These are phyloP conservation scores for Cordyceps cateniannulata DNA, from an alignment of 2,329 filamentous ascomycete genomes.

Conservation along the genomic window DNA sequence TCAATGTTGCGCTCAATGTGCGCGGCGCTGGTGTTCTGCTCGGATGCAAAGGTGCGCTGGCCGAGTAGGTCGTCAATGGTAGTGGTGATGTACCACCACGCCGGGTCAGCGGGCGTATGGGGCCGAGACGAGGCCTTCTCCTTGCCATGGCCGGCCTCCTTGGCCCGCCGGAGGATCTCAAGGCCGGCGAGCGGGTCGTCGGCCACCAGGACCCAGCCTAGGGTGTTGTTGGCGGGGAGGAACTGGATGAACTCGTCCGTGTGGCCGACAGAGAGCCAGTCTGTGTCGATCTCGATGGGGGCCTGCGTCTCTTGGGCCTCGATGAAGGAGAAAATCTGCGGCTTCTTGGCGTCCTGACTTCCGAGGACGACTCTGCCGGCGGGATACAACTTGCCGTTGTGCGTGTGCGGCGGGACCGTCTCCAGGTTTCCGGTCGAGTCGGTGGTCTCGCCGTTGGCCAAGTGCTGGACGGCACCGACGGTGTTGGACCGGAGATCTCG, in stretches of 20 bases:
- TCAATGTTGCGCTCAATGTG: conserved; percentile 20
- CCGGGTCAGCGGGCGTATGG: not conserved
- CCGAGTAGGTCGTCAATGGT: conserved; percentile 14
- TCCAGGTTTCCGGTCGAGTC: conserved; percentile 9
- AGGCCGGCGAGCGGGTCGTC: conserved; percentile 20
- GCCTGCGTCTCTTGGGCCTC: conserved; percentile 28
- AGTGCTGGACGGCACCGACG: conserved; percentile 1
- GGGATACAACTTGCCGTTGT: not conserved
- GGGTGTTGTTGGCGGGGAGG: conserved; percentile 18
- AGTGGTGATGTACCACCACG: conserved; percentile 10
- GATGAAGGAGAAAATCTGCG: conserved; percentile 23
- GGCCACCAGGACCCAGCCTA: conserved; percentile 20
- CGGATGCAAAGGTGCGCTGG: conserved; percentile 9
- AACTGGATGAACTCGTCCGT: conserved; percentile 26
- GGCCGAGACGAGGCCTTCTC: conserved; percentile 16
- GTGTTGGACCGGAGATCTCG: conserved; percentile 1
- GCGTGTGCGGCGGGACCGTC: not conserved
- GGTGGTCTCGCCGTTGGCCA: not conserved
- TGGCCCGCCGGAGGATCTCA: conserved; percentile 16
- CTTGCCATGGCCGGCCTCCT: conserved; percentile 15
- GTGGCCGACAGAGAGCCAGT: conserved; percentile 22
- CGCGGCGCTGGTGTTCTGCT: conserved; percentile 13
- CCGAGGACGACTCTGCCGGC: not conserved
- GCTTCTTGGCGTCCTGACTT: conserved; percentile 3
- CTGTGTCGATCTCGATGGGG: conserved; percentile 27